These are phyloP conservation scores for Amyloporia xantha DNA, from an alignment of 768 basidiomycete genomes.

Conservation along the genomic window DNA sequence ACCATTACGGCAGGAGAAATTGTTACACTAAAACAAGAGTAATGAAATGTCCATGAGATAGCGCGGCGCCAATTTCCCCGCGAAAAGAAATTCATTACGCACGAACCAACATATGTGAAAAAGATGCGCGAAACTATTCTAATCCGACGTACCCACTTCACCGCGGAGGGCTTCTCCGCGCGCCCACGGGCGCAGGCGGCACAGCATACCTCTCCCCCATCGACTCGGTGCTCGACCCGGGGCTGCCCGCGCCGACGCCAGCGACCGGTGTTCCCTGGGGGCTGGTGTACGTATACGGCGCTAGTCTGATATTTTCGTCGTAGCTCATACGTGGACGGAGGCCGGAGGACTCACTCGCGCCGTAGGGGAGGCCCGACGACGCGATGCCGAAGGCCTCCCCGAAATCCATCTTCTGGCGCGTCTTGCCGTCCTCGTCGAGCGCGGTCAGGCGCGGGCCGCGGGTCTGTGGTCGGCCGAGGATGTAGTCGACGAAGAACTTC, in stretches of 20 bases:
- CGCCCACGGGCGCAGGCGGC: background rate
- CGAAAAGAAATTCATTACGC: background rate
- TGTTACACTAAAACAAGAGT: background rate
- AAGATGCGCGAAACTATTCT: background rate
- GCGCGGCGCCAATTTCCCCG: background rate
- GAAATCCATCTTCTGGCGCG: slow-evolving; percentile 26
- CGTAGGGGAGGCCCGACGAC: background rate
- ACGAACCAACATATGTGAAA: background rate
- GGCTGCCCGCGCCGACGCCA: background rate
- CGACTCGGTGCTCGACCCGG: background rate
- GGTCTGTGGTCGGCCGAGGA: slow-evolving; percentile 26
- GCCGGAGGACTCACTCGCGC: slow-evolving; percentile 4
- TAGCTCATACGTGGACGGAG: slow-evolving; percentile 24
- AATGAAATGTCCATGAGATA: background rate
- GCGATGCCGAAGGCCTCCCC: slow-evolving; percentile 34
- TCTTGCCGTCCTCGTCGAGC: slow-evolving; percentile 19
- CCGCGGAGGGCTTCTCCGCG: background rate
- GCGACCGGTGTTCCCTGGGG: background rate
- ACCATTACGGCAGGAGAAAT: background rate
- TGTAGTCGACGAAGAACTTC: slow-evolving; percentile 48
- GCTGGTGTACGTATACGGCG: slow-evolving; percentile 27
- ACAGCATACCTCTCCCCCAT: background rate
- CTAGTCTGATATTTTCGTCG: slow-evolving; percentile 36
- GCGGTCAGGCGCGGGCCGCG: slow-evolving; percentile 18
- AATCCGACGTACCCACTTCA: background rate